These are phyloP conservation scores for Phialemonium atrogriseum DNA, from an alignment of 2,329 filamentous ascomycete species.

Conservation along the genomic window DNA sequence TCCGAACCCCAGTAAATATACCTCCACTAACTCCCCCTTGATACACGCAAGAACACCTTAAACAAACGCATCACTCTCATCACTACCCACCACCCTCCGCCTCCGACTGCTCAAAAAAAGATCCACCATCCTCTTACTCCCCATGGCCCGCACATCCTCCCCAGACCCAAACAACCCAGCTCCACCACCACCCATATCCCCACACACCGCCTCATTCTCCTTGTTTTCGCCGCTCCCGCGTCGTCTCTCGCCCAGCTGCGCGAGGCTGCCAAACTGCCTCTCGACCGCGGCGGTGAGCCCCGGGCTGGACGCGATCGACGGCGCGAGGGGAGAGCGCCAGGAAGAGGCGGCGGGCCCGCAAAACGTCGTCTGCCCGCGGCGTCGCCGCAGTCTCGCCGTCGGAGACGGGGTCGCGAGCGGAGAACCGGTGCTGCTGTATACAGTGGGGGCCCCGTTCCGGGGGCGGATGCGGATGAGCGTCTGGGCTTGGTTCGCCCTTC, in stretches of 20 bases:
- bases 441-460: no score
- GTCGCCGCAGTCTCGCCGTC: no score
- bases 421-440: no score
- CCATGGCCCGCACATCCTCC: constrained; percentile 26
- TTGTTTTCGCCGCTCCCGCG: constrained; percentile 5
- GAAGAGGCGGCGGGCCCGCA: no score
- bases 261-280: constrained; percentile 19
- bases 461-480: constrained; percentile 4
- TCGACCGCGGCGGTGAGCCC: constrained; percentile 16
- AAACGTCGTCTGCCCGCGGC: no score
- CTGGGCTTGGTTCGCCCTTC: constrained; percentile 11
- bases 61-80: constrained; percentile 24
- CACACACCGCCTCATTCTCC: constrained; percentile 1
- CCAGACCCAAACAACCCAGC: constrained; percentile 1
- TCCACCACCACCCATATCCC: not conserved
- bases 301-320: constrained; percentile 14
- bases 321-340: no score
- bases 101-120: constrained; percentile 42
- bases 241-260: no score
- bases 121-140: constrained; percentile 46
- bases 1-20: no score
- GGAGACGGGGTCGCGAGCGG: no score
- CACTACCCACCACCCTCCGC: constrained; percentile 29
- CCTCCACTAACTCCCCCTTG: no score
- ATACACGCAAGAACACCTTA: no score